These are phyloP conservation scores for Arachis stenosperma DNA, from an alignment of 306 rosid species.

Conservation along the genomic window DNA sequence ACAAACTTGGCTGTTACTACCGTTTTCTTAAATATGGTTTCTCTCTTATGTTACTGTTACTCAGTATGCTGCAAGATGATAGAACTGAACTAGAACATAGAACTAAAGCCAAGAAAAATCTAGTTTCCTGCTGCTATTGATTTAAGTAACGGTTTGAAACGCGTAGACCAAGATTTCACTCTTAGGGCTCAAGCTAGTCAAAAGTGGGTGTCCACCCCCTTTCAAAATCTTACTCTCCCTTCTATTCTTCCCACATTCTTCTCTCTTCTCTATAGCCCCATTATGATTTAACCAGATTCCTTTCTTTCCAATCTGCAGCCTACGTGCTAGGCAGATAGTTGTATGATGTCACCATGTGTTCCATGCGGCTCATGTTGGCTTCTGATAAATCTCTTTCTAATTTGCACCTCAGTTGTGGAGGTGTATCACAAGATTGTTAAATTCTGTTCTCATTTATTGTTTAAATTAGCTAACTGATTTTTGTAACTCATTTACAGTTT, in stretches of 20 bases:
- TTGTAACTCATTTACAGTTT: constrained; percentile 24
- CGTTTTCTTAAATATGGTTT: too few relatives aligned
- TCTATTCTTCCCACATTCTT: neutral
- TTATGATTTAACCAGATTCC: neutral
- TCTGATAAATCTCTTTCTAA: neutral
- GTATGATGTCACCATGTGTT: neutral
- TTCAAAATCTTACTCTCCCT: neutral
- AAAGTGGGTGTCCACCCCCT: neutral
- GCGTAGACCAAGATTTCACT: too few relatives aligned
- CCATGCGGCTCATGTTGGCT: neutral
- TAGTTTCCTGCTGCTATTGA: neutral
- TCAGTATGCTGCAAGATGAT: constrained; percentile 8
- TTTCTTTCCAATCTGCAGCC: neutral
- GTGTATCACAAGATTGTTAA: neutral
- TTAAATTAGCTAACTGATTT: constrained; percentile 5
- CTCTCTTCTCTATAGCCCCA: neutral
- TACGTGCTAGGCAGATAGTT: neutral
- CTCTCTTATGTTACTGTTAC: constrained; percentile 20
- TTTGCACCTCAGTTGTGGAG: neutral
- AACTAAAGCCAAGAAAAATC: constrained; percentile 11
- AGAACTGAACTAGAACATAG: constrained; percentile 6
- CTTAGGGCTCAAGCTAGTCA: neutral
- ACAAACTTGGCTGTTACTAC: too few relatives aligned
- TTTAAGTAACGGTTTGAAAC: neutral
- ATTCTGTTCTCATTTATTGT: neutral